Evolutionary conservation across 768 basidiomycete species (phyloP).

Genomic region (Amanita molliuscula): DNA sequence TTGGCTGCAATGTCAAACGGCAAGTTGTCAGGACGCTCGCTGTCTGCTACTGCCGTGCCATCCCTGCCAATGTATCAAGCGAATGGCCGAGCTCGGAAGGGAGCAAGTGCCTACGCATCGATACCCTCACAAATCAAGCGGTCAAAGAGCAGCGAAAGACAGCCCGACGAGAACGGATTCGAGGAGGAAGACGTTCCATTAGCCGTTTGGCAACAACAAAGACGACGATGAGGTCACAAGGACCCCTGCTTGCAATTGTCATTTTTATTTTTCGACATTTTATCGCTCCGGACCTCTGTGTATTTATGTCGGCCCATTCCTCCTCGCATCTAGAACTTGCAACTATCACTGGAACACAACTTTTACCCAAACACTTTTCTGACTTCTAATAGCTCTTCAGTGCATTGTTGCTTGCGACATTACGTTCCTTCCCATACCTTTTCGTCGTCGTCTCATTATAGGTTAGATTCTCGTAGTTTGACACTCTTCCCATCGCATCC

Average conservation of each 20-base stretch:
- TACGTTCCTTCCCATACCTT: conserved; percentile 3
- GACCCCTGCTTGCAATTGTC: too few relatives aligned
- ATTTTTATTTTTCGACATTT: conserved; percentile 5
- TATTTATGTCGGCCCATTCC: conserved; percentile 5
- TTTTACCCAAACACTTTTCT: neutral
- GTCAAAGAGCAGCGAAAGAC: conserved; percentile 32
- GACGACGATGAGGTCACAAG: conserved; percentile 33
- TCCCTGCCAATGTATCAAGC: conserved; percentile 23
- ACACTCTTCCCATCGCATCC: neutral
- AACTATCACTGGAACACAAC: conserved; percentile 1
- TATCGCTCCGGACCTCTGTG: conserved; percentile 4
- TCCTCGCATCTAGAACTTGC: conserved; percentile 5
- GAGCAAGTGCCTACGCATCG: conserved; percentile 53
- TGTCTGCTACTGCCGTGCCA: conserved; percentile 54
- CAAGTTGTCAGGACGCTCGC: conserved; percentile 52
- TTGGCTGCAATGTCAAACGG: conserved; percentile 15
- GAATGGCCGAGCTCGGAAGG: conserved; percentile 55
- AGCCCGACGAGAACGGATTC: conserved; percentile 19
- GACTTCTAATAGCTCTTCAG: neutral
- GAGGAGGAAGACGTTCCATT: conserved; percentile 79
- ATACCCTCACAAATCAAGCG: conserved; percentile 25
- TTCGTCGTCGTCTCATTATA: neutral
- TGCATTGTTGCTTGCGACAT: conserved; percentile 5
- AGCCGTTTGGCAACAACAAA: conserved; percentile 72
- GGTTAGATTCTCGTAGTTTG: neutral